Conservation (phyloP, 805 yeast species). For the Wickerhamomyces kurtzmanii region DNA sequence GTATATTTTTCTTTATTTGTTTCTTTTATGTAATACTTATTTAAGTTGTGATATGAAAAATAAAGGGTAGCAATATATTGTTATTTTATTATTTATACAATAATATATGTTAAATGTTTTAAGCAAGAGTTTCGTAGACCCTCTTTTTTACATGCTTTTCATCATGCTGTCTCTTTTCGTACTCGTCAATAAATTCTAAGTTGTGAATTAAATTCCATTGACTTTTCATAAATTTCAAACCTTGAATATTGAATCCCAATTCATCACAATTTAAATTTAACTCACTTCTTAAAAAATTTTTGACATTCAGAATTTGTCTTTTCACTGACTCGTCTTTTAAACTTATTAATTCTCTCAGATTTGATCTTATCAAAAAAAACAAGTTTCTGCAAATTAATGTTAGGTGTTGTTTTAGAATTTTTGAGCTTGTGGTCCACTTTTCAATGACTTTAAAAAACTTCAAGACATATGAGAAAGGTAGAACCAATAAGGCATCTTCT, state of each 20-base stretch:
- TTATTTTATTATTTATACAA: too few relatives aligned
- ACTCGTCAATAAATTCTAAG: conserved; percentile 62
- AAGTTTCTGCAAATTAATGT: conserved; percentile 65
- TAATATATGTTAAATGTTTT: too few relatives aligned
- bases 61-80: too few relatives aligned
- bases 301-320: conserved; percentile 54
- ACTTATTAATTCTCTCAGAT: conserved; percentile 69
- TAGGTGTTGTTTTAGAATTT: conserved; percentile 39
- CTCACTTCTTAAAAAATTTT: conserved; percentile 46
- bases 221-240: conserved; percentile 59
- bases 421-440: conserved; percentile 52
- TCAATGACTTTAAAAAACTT: conserved; percentile 65
- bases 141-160: conserved; percentile 61
- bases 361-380: conserved; percentile 62
- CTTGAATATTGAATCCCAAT: conserved; percentile 80
- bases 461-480: conserved; percentile 80
- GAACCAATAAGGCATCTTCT: conserved; percentile 85
- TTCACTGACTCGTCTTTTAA: conserved; percentile 58
- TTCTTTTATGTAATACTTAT: too few relatives aligned
- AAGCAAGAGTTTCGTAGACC: conserved; percentile 46
- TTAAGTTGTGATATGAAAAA: too few relatives aligned
- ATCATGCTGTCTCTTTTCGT: conserved; percentile 41
- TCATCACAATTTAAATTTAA: conserved; percentile 42
- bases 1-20: too few relatives aligned
- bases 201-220: conserved; percentile 77